Conservation (phyloP, 805 yeast species). For the Komagataella mondaviorum region DNA sequence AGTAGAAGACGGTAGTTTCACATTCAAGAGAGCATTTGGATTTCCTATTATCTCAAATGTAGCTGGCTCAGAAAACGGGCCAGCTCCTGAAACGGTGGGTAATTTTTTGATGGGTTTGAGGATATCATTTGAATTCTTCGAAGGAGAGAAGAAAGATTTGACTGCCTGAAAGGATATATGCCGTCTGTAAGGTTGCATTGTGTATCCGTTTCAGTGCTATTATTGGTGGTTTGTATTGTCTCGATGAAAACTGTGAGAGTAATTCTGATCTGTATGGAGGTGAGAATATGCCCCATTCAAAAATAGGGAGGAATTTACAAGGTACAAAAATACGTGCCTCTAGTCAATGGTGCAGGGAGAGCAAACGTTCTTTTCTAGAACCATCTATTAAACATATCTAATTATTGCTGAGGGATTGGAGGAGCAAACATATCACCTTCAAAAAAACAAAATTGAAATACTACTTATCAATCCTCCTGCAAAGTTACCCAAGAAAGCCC, state of each 20-base stretch:
- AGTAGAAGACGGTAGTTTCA: slow-evolving; percentile 28
- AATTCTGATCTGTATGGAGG: neutral
- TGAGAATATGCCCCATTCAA: neutral
- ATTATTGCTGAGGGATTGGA: no score
- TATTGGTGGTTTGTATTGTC: neutral
- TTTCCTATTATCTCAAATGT: slow-evolving; percentile 26
- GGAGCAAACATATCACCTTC: neutral
- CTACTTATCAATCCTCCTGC: slow-evolving; percentile 24
- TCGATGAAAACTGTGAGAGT: neutral
- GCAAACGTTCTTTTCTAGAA: neutral
- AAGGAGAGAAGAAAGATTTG: neutral
- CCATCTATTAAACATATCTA: neutral
- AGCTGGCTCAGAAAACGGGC: slow-evolving; percentile 31
- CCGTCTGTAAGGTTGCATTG: neutral
- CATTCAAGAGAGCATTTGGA: slow-evolving; percentile 23
- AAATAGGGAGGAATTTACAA: neutral
- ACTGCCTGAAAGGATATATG: slow-evolving; percentile 2
- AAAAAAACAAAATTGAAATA: neutral
- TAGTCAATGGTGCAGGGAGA: neutral
- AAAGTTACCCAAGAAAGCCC: slow-evolving; percentile 64
- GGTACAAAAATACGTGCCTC: neutral
- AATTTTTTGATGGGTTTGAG: slow-evolving; percentile 10
- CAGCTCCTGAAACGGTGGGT: slow-evolving; percentile 28
- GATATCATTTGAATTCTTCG: neutral
- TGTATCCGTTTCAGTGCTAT: neutral